A percentile compares a stretch with the other conserved stretches of the same genome.
These are phyloP conservation scores for Xerocomus spinulosus DNA, from an alignment of 768 basidiomycete genomes.

Conservation along the genomic window DNA sequence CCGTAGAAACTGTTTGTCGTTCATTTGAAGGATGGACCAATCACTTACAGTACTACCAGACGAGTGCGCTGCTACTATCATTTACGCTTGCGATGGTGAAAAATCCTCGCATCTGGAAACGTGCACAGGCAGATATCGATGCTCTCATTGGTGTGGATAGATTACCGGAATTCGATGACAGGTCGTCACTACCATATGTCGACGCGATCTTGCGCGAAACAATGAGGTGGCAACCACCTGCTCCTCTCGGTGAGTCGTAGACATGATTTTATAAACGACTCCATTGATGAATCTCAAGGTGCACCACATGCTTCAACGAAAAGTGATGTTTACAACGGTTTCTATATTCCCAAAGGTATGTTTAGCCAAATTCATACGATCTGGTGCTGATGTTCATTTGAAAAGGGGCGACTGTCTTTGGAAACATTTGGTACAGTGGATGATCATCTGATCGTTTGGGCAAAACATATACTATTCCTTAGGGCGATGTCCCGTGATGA, in stretches of 20 bases:
- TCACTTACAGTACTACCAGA: not conserved
- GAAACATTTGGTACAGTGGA: constrained; percentile 11
- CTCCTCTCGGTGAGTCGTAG: not conserved
- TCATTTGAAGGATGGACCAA: not conserved
- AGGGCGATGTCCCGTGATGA: constrained; percentile 21
- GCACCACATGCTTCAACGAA: not conserved
- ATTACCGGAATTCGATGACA: constrained; percentile 6
- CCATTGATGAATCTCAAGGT: not conserved
- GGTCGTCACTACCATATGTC: constrained; percentile 2
- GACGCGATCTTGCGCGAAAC: constrained; percentile 1
- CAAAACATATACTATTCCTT: not conserved
- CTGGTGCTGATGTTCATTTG: not conserved
- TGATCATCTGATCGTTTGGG: not conserved
- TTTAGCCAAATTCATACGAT: not conserved
- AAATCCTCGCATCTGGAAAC: constrained; percentile 5
- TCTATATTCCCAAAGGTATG: constrained; percentile 4
- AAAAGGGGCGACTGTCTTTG: constrained; percentile 11
- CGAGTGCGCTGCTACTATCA: not conserved
- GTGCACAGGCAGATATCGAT: constrained; percentile 2
- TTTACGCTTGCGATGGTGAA: constrained; percentile 11
- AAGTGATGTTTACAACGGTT: constrained; percentile 3
- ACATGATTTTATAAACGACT: not conserved
- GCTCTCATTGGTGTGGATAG: not conserved
- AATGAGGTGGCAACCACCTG: constrained; percentile 4
- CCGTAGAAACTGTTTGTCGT: constrained; percentile 14